phyloP scores from a whole-genome alignment of 805 yeast species.

The Barnettozyma sp. region DNA sequence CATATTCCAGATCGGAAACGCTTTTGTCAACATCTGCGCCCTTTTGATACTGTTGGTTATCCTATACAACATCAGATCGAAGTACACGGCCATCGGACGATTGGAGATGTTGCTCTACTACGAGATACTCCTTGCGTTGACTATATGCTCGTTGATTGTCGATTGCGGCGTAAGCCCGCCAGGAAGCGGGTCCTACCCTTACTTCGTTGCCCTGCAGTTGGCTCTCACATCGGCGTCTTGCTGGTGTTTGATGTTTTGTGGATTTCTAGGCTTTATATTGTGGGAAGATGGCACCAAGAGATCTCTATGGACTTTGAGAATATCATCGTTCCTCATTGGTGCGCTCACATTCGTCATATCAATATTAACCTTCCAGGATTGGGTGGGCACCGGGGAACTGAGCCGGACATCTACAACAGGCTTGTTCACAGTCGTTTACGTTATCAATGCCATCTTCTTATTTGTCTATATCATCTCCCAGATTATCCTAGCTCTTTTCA shows the following conservation, averaged over 20 bases:
- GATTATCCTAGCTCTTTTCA: conserved; percentile 54
- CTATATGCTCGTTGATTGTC: conserved; percentile 63
- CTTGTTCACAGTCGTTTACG: conserved; percentile 61
- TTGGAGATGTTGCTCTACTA: conserved; percentile 75
- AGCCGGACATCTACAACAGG: conserved; percentile 52
- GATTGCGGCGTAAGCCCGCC: conserved; percentile 94
- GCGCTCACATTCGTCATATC: conserved; percentile 59
- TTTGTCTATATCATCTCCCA: conserved; percentile 61
- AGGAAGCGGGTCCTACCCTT: conserved; percentile 64
- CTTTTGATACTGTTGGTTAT: conserved; percentile 60
- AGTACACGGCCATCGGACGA: conserved; percentile 93
- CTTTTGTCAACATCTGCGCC: conserved; percentile 76
- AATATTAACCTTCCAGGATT: conserved; percentile 64
- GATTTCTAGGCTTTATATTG: conserved; percentile 76
- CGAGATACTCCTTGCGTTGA: conserved; percentile 49
- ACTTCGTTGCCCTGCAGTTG: conserved; percentile 75
- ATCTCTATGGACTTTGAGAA: conserved; percentile 53
- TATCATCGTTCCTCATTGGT: conserved; percentile 51
- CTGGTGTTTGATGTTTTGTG: conserved; percentile 61
- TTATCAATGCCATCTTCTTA: conserved; percentile 63
- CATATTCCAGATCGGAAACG: conserved; percentile 83
- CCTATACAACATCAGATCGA: conserved; percentile 67
- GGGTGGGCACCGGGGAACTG: conserved; percentile 40
- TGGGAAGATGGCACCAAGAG: conserved; percentile 89
- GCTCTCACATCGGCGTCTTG: conserved; percentile 71